Evolutionary conservation across 495 filamentous ascomycete species (phyloP), one percentile per base, ranked within the genome.

Genomic region (Penicillium pulvis): DNA sequence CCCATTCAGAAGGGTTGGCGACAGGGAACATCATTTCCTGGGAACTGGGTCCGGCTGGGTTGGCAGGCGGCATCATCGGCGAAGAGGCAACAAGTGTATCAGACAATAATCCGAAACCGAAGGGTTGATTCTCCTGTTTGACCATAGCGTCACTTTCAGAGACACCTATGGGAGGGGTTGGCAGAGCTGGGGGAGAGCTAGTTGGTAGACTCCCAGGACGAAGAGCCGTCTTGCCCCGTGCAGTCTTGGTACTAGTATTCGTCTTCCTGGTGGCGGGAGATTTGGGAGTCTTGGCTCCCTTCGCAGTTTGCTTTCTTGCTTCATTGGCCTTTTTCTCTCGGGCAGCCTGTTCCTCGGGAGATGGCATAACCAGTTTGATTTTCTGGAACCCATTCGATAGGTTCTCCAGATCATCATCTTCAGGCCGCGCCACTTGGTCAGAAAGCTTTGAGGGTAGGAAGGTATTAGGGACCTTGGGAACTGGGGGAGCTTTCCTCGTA

Each of bases 281-380:
- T 59, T 70, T 73, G 0, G 65, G 60, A 39, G 57, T 44, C 10
- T 48, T 55, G 12, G 57, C 23, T 17, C 45, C 55, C 17, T 63
- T 69, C n/a, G 56, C 28, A 8, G 50, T 41, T 4, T 50, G 51
- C 47, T 67, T 68, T 26, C 69, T 59, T 55, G 68, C 74, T 62
- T 78, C 76, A 17, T 58, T 71, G 8, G 71, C 66, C 49, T 77
- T 74, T 28, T 70, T 72, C 63, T 85, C 81, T 31, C 80, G 75
- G 6, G 82, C 82, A 35, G 89, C 88, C 54, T 87, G 81, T 65
- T 90, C 87, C 56, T 91, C 85, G 24, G 87, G 84, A 0, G 88
- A 84, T 0, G 90, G 78, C 42, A 93, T 77, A 44, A 86, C 90
- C 48, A 95, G 77, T 63, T 87, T 93, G 61, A 95, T 86, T 30